Percentiles rank a stretch among this genome's conserved stretches.
These are phyloP conservation scores for Dendrobium catenatum DNA, from an alignment of 106 monocot genomes.

Conservation along the genomic window DNA sequence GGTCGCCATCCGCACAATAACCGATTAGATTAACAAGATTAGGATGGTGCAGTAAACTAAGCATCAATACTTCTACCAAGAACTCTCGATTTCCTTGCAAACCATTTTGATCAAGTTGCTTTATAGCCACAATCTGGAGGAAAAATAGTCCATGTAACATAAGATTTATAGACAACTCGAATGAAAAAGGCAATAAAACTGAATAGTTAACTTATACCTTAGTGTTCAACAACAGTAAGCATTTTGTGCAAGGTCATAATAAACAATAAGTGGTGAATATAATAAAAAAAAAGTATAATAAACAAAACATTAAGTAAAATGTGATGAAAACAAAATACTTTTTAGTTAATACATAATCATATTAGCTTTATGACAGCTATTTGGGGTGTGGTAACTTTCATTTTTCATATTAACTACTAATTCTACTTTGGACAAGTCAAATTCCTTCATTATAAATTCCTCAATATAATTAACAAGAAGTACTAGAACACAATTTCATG, in stretches of 20 bases:
- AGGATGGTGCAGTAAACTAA: slow-evolving; percentile 28
- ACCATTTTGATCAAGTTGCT: slow-evolving; percentile 29
- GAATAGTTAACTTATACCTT: background rate
- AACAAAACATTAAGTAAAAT: background rate
- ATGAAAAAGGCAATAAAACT: background rate
- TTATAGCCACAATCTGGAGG: slow-evolving; percentile 28
- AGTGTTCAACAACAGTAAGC: background rate
- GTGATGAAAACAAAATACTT: background rate
- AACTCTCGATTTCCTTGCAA: slow-evolving; percentile 33
- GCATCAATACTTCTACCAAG: slow-evolving; percentile 27
- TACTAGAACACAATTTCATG: background rate
- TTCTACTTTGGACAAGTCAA: background rate
- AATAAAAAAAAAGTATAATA: background rate
- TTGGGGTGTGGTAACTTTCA: background rate
- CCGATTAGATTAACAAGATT: slow-evolving; percentile 30
- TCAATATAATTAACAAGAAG: background rate
- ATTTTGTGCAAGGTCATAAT: background rate
- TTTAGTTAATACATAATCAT: background rate
- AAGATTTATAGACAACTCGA: background rate
- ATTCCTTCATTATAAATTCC: background rate
- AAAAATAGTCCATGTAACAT: background rate
- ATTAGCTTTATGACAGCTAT: background rate
- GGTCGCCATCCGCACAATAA: slow-evolving; percentile 25
- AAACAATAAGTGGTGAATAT: background rate
- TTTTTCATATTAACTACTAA: background rate